Evolutionary conservation across 345 rosid genomes (phyloP).

Genomic region (Salix dunnii): DNA sequence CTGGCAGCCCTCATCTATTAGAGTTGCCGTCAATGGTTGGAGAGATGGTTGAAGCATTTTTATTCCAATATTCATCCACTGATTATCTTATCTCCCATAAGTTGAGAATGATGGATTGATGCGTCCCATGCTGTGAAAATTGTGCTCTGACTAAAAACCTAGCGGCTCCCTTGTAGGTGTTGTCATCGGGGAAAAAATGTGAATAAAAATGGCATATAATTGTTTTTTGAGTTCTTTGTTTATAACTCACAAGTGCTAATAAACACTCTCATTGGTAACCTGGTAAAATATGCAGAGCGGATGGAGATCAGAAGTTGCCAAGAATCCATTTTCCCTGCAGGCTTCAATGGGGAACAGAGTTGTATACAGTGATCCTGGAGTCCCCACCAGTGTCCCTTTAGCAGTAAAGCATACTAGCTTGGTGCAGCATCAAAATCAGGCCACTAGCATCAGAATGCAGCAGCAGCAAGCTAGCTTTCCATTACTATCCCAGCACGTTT

Average conservation of each 20-base stretch:
- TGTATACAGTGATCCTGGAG: conserved; percentile 18
- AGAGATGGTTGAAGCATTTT: background rate
- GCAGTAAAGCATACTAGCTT: conserved; percentile 13
- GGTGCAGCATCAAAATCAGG: conserved; percentile 26
- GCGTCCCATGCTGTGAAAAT: background rate
- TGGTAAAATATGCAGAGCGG: conserved; percentile 54
- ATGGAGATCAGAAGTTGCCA: conserved; percentile 51
- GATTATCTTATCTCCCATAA: background rate
- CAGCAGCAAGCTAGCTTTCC: conserved; percentile 35
- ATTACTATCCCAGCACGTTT: conserved; percentile 32
- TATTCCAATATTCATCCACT: background rate
- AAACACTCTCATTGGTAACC: background rate
- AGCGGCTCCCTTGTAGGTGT: background rate
- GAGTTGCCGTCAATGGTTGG: background rate
- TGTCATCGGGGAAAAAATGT: background rate
- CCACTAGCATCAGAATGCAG: conserved; percentile 18
- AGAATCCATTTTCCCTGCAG: conserved; percentile 64
- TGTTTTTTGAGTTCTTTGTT: conserved; percentile 1
- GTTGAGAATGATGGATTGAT: background rate
- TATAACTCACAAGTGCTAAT: background rate
- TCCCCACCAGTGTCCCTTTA: background rate
- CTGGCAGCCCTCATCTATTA: background rate
- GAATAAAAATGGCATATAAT: background rate
- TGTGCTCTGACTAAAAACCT: background rate
- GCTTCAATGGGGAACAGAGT: conserved; percentile 32